Conservation (phyloP, 139 green algal genomes). For the Coelastrella sp. region DNA sequence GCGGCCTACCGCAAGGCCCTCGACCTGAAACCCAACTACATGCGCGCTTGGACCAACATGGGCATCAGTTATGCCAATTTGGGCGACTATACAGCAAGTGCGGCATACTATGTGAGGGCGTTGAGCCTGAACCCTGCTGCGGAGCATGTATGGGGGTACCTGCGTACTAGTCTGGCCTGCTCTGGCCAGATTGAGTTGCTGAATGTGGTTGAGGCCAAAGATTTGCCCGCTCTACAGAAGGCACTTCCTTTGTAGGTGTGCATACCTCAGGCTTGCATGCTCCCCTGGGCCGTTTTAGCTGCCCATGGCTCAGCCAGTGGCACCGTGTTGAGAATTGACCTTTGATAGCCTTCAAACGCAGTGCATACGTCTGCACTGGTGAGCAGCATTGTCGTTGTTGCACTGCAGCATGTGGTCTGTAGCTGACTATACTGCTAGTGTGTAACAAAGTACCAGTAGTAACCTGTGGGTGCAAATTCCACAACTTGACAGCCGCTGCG, state of each 20-base stretch:
- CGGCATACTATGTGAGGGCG: constrained; percentile 92
- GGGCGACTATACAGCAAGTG: constrained; percentile 79
- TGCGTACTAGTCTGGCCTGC: constrained; percentile 89
- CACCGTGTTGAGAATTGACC: no score
- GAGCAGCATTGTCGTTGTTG: no score
- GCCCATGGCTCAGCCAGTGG: no score
- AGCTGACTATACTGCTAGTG: background rate
- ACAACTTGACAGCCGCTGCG: background rate
- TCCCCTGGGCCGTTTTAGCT: background rate
- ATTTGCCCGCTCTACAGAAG: constrained; percentile 69
- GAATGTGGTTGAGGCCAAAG: constrained; percentile 63
- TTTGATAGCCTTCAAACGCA: background rate
- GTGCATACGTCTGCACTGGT: no score
- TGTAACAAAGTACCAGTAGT: background rate
- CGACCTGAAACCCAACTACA: constrained; percentile 99
- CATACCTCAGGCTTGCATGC: background rate
- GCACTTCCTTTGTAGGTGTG: constrained; percentile 35
- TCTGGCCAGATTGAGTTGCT: constrained; percentile 76
- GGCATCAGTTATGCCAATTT: constrained; percentile 95
- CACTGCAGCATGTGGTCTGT: background rate
- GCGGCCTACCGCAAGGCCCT: constrained; percentile 89
- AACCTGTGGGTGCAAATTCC: background rate
- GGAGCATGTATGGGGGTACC: constrained; percentile 93
- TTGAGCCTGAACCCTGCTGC: constrained; percentile 88
- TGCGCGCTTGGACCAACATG: constrained; percentile 99